phyloP scores from a whole-genome alignment of 305 asterid species.

The Ajuga reptans region DNA sequence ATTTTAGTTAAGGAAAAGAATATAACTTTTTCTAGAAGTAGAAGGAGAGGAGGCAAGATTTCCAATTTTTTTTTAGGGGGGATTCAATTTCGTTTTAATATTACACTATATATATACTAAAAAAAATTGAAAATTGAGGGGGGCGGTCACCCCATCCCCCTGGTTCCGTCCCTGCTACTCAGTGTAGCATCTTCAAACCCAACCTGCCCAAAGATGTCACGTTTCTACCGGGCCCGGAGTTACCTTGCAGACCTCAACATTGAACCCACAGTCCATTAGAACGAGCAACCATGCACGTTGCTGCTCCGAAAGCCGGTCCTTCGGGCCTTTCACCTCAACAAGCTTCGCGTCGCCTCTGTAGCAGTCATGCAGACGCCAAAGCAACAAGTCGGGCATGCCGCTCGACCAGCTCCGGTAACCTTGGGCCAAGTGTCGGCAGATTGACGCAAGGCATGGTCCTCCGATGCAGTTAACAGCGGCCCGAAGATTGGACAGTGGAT shows the following conservation, averaged over 20 bases:
- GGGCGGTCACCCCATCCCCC: no score
- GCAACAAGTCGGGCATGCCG: constrained; percentile 91
- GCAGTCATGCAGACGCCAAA: constrained; percentile 76
- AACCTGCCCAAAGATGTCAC: background rate
- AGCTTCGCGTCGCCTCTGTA: constrained; percentile 89
- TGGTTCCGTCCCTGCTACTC: no score
- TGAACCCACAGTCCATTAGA: constrained; percentile 71
- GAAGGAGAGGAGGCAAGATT: no score
- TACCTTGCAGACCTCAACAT: constrained; percentile 83
- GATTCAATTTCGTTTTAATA: no score
- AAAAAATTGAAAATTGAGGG: no score
- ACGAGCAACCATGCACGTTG: constrained; percentile 92
- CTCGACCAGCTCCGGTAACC: constrained; percentile 93
- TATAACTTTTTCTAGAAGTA: no score
- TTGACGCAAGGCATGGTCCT: constrained; percentile 62
- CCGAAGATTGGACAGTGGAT: constrained; percentile 58
- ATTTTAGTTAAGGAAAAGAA: no score
- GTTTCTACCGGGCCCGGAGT: constrained; percentile 32
- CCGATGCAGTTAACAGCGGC: constrained; percentile 82
- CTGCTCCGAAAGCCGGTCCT: constrained; percentile 87
- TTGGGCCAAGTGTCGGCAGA: constrained; percentile 80
- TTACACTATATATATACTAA: no score
- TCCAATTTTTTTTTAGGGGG: no score
- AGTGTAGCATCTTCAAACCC: no score
- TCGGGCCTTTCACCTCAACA: constrained; percentile 94